These are phyloP conservation scores for Endoconidiophora laricicola DNA, from an alignment of 2,329 filamentous ascomycete genomes.

Conservation along the genomic window DNA sequence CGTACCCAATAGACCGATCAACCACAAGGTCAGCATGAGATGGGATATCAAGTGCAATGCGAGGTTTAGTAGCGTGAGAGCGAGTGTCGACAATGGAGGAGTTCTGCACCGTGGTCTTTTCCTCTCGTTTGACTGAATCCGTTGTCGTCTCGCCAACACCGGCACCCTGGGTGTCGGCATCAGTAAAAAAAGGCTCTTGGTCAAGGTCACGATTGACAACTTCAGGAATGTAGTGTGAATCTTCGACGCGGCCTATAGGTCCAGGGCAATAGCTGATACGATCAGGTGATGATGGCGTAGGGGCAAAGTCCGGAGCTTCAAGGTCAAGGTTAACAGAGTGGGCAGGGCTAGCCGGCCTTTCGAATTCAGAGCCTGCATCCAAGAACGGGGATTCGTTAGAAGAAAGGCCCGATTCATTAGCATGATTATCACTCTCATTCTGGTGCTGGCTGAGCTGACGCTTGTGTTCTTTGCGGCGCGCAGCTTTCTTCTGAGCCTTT, in stretches of 20 bases:
- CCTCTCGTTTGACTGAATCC: background rate
- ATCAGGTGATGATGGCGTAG: background rate
- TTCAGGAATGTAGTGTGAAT: too few relatives aligned
- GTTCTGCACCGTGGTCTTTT: constrained; percentile 21
- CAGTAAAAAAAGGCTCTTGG: constrained; percentile 53
- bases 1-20: too few relatives aligned
- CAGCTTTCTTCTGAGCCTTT: background rate
- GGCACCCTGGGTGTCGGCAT: constrained; percentile 52
- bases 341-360: background rate
- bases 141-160: constrained; percentile 35
- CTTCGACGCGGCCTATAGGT: too few relatives aligned
- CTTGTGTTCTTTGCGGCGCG: background rate
- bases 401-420: too few relatives aligned
- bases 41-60: background rate
- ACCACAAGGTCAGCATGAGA: background rate
- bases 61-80: background rate
- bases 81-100: too few relatives aligned
- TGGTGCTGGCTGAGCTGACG: too few relatives aligned
- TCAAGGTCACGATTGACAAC: constrained; percentile 14
- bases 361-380: too few relatives aligned
- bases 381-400: too few relatives aligned
- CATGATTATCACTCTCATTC: too few relatives aligned
- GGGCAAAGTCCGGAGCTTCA: background rate
- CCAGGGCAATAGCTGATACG: background rate
- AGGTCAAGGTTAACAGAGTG: background rate